Percentiles rank a stretch among this genome's conserved stretches.
Conservation (phyloP, 108 stramenopile species). For the Cyclotella kingstonii region DNA sequence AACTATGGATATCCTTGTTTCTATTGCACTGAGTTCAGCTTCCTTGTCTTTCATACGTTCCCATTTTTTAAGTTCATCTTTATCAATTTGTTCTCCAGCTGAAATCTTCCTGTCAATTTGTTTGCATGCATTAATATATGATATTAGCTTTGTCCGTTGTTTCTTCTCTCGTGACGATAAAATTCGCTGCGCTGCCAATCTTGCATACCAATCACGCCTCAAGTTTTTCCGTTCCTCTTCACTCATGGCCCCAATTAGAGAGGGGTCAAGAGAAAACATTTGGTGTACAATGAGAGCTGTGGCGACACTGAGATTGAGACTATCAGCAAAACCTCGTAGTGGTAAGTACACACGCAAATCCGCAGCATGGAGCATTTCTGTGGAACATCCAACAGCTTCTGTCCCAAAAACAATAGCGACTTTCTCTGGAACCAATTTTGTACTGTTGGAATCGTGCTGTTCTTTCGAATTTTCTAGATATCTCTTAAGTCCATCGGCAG, state of each 20-base stretch:
- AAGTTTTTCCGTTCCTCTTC: conserved; percentile 57
- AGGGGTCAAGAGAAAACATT: conserved; percentile 75
- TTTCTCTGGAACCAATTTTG: conserved; percentile 67
- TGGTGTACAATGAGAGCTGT: conserved; percentile 84
- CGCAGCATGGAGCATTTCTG: conserved; percentile 70
- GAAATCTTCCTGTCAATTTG: conserved; percentile 37
- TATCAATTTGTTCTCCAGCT: conserved; percentile 31
- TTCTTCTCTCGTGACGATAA: conserved; percentile 59
- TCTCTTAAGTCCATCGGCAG: conserved; percentile 31
- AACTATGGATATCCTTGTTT: conserved; percentile 21
- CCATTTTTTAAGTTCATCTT: conserved; percentile 51
- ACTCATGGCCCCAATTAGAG: conserved; percentile 60
- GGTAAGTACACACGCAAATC: conserved; percentile 89
- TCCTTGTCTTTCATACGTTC: conserved; percentile 34
- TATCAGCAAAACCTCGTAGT: conserved; percentile 87
- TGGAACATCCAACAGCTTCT: conserved; percentile 83
- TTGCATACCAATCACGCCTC: conserved; percentile 71
- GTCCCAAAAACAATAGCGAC: conserved; percentile 91
- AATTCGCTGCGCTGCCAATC: conserved; percentile 73
- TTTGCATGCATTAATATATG: conserved; percentile 47
- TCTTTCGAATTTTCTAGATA: conserved; percentile 3
- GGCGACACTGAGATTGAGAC: conserved; percentile 86
- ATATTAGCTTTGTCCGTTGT: conserved; percentile 41
- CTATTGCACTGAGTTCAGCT: conserved; percentile 50
- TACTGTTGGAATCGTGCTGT: conserved; percentile 17